Conservation (phyloP, 257 asterid species). For the Salvia splendens region DNA sequence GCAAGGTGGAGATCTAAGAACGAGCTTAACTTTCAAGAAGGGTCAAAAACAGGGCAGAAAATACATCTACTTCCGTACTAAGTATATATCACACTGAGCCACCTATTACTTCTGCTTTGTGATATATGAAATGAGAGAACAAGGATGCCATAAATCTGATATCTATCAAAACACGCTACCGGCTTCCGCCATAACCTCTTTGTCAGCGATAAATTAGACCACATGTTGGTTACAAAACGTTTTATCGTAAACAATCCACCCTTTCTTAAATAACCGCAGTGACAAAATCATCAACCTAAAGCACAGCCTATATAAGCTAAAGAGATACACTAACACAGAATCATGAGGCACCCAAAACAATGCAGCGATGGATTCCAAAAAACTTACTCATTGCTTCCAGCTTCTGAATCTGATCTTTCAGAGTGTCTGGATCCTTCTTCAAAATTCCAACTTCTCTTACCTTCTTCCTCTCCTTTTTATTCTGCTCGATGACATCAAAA, state of each 20-base stretch:
- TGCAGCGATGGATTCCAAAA: neutral
- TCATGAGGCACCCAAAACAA: neutral
- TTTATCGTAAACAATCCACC: neutral
- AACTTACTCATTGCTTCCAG: conserved; percentile 86
- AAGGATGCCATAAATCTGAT: neutral
- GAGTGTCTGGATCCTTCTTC: conserved; percentile 89
- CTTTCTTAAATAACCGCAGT: too few relatives aligned
- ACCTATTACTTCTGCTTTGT: neutral
- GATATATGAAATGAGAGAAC: neutral
- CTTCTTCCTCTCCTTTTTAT: conserved; percentile 93
- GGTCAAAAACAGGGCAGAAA: neutral
- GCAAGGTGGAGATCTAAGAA: neutral
- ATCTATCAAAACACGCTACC: neutral
- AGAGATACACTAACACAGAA: too few relatives aligned
- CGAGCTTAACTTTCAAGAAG: neutral
- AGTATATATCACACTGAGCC: neutral
- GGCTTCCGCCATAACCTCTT: neutral
- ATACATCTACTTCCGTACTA: neutral
- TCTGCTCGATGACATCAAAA: conserved; percentile 44
- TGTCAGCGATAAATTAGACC: neutral
- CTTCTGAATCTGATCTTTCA: conserved; percentile 77
- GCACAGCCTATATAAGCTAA: neutral
- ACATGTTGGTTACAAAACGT: too few relatives aligned
- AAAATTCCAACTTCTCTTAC: conserved; percentile 93
- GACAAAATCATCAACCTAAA: conserved; percentile 7